phyloP scores from a whole-genome alignment of 2,329 filamentous ascomycete genomes.

The Scedosporium dehoogii region DNA sequence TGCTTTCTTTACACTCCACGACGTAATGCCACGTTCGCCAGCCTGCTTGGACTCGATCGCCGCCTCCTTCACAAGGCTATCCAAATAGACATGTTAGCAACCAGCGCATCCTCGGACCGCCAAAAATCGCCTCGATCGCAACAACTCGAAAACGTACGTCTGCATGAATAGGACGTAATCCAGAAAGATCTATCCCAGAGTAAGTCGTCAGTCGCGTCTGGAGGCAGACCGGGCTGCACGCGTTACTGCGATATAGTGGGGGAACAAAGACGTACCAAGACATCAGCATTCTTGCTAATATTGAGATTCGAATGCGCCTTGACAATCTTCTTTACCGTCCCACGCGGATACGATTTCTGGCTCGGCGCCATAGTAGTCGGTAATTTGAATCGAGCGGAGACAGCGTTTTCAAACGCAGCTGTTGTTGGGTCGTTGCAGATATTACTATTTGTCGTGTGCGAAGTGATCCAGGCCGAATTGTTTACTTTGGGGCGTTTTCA shows the following conservation, averaged over 20 bases:
- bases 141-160: slow-evolving; percentile 27
- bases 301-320: slow-evolving; percentile 78
- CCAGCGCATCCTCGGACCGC: background rate
- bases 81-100: background rate
- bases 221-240: slow-evolving; percentile 10
- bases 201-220: slow-evolving; percentile 15
- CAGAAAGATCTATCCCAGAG: slow-evolving; percentile 59
- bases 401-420: too few species aligned
- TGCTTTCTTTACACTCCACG: slow-evolving; percentile 66
- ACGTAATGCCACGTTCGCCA: slow-evolving; percentile 65
- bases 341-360: slow-evolving; percentile 73
- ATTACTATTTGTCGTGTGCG: too few species aligned
- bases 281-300: slow-evolving; percentile 76
- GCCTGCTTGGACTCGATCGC: slow-evolving; percentile 64
- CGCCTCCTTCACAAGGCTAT: slow-evolving; percentile 69
- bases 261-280: slow-evolving; percentile 45
- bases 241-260: background rate
- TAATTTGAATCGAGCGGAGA: background rate
- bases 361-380: slow-evolving; percentile 41
- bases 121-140: background rate
- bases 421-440: too few species aligned
- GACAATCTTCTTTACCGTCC: slow-evolving; percentile 78
- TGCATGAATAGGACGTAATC: slow-evolving; percentile 78
- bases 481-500: too few species aligned
- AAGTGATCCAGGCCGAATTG: too few species aligned